Evolutionary conservation across 192 early-diverging fungal species (phyloP).

Genomic region (Polychytrium aggregatum): DNA sequence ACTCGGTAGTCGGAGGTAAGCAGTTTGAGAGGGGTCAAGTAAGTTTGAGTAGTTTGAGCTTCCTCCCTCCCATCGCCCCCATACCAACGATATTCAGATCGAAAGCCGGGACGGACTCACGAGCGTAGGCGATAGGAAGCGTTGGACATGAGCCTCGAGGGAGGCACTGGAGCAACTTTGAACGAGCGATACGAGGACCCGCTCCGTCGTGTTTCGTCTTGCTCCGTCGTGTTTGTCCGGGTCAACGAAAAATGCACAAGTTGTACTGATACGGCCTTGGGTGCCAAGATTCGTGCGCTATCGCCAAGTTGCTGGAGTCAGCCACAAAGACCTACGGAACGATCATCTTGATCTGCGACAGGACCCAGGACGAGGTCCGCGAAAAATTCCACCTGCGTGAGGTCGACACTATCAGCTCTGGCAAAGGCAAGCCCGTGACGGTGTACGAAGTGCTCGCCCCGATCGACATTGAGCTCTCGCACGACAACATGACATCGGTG

Average conservation of each 20-base stretch:
- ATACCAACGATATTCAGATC: too few species aligned
- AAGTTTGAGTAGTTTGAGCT: too few species aligned
- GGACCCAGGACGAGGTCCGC: conserved; percentile 21
- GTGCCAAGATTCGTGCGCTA: not conserved
- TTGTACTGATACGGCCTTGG: not conserved
- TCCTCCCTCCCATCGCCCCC: too few species aligned
- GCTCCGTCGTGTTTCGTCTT: too few species aligned
- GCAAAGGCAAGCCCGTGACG: conserved; percentile 7
- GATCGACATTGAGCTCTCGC: conserved; percentile 8
- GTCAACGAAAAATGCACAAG: too few species aligned
- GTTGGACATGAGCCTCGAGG: too few species aligned
- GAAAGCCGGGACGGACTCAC: too few species aligned
- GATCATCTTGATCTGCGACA: conserved; percentile 21
- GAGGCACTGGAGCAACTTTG: too few species aligned
- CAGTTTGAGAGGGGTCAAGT: too few species aligned
- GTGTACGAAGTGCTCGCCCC: conserved; percentile 29
- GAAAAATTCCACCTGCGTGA: conserved; percentile 33
- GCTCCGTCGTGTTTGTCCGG: too few species aligned
- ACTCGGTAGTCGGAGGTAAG: conserved; percentile 13
- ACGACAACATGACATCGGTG: conserved; percentile 24
- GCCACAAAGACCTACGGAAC: conserved; percentile 19
- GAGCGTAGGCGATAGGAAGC: too few species aligned
- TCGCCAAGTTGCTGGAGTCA: conserved; percentile 10
- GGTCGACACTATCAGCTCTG: conserved; percentile 20
- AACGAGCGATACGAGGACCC: too few species aligned